Percentiles rank a stretch among this genome's conserved stretches.
Conservation (phyloP, 768 basidiomycete species). For the Auriscalpium orientale region DNA sequence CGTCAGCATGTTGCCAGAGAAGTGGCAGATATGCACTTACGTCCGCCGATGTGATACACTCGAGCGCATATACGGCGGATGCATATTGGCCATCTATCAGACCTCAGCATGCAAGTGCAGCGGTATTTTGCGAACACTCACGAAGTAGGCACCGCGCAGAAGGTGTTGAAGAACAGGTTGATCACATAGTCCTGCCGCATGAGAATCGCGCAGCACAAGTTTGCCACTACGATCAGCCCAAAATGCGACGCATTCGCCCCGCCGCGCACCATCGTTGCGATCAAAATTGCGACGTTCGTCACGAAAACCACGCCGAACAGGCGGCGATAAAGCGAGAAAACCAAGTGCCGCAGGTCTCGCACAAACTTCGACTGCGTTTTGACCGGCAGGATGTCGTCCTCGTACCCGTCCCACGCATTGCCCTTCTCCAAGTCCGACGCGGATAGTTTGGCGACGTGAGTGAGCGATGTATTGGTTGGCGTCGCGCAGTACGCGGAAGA, state of each 20-base stretch:
- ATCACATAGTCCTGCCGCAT: conserved; percentile 48
- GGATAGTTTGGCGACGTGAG: background rate
- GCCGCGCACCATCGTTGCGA: conserved; percentile 29
- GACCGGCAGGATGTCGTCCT: conserved; percentile 40
- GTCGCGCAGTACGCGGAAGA: too few species aligned
- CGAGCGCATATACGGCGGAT: conserved; percentile 47
- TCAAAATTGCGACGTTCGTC: conserved; percentile 41
- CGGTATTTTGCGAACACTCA: conserved; percentile 19
- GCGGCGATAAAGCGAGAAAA: conserved; percentile 48
- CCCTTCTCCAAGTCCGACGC: conserved; percentile 18
- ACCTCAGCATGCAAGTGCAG: too few species aligned
- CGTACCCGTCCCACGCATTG: conserved; percentile 41
- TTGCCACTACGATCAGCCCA: conserved; percentile 34
- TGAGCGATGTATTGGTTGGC: too few species aligned
- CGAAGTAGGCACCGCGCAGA: conserved; percentile 42
- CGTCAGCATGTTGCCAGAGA: background rate
- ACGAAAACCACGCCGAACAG: conserved; percentile 47
- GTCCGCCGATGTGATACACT: conserved; percentile 52
- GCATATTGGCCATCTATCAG: conserved; percentile 42
- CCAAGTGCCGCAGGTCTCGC: conserved; percentile 47
- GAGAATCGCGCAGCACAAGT: conserved; percentile 36
- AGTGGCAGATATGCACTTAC: conserved; percentile 17
- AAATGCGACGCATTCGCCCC: conserved; percentile 25
- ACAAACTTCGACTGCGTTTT: conserved; percentile 41
- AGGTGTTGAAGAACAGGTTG: conserved; percentile 48